Conservation (phyloP, 495 filamentous ascomycete genomes). For the Annulohypoxylon nitens region DNA sequence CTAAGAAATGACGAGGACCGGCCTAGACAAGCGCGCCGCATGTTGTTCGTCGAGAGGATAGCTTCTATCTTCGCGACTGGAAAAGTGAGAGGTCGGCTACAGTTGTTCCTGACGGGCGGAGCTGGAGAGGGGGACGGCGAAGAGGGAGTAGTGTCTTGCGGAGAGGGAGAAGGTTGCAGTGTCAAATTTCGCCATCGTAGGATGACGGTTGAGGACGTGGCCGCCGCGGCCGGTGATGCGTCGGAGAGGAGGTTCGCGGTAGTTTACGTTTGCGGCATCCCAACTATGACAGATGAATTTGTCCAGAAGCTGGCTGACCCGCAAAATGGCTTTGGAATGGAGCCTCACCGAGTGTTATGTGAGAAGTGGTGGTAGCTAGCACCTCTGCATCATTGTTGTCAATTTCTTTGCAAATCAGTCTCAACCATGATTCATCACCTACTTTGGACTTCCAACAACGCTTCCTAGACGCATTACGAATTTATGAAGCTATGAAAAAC, state of each 20-base stretch:
- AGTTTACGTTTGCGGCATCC: conserved; percentile 84
- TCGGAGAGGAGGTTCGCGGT: conserved; percentile 64
- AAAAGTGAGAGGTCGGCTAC: conserved; percentile 46
- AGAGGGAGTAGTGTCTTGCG: conserved; percentile 40
- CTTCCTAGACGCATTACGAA: background rate
- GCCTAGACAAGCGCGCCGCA: conserved; percentile 26
- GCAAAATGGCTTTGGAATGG: conserved; percentile 64
- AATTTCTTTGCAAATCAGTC: too few relatives aligned
- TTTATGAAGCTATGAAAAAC: background rate
- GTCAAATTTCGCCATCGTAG: conserved; percentile 61
- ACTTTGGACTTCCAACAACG: background rate
- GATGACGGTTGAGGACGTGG: conserved; percentile 66
- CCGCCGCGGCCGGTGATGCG: conserved; percentile 59
- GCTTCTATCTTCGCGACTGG: conserved; percentile 50
- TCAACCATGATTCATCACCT: background rate
- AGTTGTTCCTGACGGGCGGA: conserved; percentile 53
- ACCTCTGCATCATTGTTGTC: background rate
- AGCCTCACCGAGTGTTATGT: conserved; percentile 71
- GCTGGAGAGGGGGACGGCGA: conserved; percentile 14
- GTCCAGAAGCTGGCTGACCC: conserved; percentile 64
- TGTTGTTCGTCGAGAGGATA: conserved; percentile 63
- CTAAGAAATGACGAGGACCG: conserved; percentile 48
- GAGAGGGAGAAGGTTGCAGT: conserved; percentile 25
- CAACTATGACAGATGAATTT: conserved; percentile 83
- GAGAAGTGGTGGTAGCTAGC: conserved; percentile 87